Evolutionary conservation across 78 protist species (phyloP).

Genomic region (Parvularia atlantis): DNA sequence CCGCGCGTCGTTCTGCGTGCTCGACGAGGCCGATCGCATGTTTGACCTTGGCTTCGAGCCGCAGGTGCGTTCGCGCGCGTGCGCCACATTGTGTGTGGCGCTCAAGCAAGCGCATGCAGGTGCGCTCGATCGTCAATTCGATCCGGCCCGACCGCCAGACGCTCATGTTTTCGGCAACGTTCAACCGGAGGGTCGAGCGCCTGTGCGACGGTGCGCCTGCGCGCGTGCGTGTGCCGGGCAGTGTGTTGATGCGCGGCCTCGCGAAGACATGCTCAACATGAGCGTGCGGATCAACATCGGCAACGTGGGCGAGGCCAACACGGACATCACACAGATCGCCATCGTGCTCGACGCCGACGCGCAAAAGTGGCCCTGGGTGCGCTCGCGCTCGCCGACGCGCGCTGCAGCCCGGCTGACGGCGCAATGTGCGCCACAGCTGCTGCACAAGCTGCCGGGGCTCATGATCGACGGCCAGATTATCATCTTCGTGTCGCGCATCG

Average conservation of each 20-base stretch:
- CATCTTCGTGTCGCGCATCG: too few relatives aligned
- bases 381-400: too few relatives aligned
- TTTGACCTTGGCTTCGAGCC: conserved; percentile 77
- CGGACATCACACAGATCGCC: conserved; percentile 52
- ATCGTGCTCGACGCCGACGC: conserved; percentile 14
- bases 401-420: too few relatives aligned
- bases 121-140: conserved; percentile 35
- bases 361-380: conserved; percentile 55
- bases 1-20: conserved; percentile 64
- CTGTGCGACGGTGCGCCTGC: too few relatives aligned
- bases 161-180: conserved; percentile 77
- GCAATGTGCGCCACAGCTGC: too few relatives aligned
- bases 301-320: conserved; percentile 50
- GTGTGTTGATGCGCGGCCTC: conserved; percentile 35
- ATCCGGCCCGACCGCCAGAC: conserved; percentile 71
- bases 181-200: conserved; percentile 27
- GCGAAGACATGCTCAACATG: neutral
- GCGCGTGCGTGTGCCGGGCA: conserved; percentile 85
- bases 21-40: conserved; percentile 86
- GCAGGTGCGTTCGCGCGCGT: too few relatives aligned
- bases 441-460: too few relatives aligned
- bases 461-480: too few relatives aligned
- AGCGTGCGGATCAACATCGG: conserved; percentile 58
- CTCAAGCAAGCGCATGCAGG: conserved; percentile 16
- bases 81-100: too few relatives aligned